phyloP scores from a whole-genome alignment of 2,329 filamentous ascomycete genomes.

The Trichoderma atrobrunneum region DNA sequence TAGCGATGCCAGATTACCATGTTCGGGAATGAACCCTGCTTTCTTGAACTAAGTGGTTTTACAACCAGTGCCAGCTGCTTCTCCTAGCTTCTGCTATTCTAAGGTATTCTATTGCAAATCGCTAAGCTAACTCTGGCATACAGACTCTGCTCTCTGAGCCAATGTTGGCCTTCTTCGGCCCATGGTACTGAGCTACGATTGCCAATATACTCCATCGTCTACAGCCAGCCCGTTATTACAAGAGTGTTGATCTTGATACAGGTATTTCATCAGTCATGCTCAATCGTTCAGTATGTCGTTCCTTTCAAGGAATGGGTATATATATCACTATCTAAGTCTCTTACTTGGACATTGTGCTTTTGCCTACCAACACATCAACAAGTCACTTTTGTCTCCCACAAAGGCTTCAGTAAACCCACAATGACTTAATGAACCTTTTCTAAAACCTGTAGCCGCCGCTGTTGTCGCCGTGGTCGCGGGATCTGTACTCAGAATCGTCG shows the following conservation, averaged over 20 bases:
- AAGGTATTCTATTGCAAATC: not conserved
- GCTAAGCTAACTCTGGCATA: too few relatives aligned
- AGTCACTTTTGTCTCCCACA: not conserved
- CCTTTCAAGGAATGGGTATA: not conserved
- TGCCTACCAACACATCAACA: not conserved
- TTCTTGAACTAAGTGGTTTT: not conserved
- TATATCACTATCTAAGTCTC: not conserved
- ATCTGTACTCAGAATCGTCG: conserved; percentile 25
- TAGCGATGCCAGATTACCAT: not conserved
- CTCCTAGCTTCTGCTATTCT: too few relatives aligned
- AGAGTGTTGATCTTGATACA: not conserved
- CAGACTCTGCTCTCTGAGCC: too few relatives aligned
- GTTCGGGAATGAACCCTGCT: not conserved
- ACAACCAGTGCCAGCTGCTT: not conserved
- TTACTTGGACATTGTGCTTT: not conserved
- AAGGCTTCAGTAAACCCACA: not conserved
- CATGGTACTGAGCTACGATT: not conserved
- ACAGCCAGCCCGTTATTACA: not conserved
- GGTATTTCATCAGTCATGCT: not conserved
- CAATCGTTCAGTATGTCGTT: not conserved
- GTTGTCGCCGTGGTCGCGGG: conserved; percentile 25
- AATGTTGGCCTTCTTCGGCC: not conserved
- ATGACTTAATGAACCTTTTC: not conserved
- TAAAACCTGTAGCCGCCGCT: conserved; percentile 13
- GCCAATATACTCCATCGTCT: not conserved